A percentile compares a stretch with the other conserved stretches of the same genome.
These are phyloP conservation scores for Cryptosporidium xiaoi DNA, from an alignment of 169 alveolate species.

Conservation along the genomic window DNA sequence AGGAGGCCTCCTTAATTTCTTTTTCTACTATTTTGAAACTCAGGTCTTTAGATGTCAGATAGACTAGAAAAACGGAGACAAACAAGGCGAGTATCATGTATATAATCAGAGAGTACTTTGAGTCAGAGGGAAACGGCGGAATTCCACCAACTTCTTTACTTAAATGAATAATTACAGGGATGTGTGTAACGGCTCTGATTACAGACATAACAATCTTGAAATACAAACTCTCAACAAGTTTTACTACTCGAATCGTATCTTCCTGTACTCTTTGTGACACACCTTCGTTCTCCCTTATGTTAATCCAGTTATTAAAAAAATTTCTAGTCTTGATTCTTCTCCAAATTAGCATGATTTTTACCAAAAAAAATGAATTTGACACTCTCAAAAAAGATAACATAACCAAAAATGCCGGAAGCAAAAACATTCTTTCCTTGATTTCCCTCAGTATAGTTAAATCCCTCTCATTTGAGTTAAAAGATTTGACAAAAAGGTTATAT, in stretches of 20 bases:
- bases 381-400: slow-evolving; percentile 15
- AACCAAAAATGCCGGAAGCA: slow-evolving; percentile 12
- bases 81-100: neutral
- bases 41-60: slow-evolving; percentile 17
- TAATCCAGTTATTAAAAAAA: slow-evolving; percentile 21
- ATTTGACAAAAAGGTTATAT: slow-evolving; percentile 24
- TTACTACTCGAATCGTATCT: slow-evolving; percentile 21
- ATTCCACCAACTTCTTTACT: slow-evolving; percentile 35
- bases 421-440: slow-evolving; percentile 3
- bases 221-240: slow-evolving; percentile 10
- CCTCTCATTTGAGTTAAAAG: slow-evolving; percentile 18
- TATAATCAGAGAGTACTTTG: slow-evolving; percentile 7
- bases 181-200: slow-evolving; percentile 36
- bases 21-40: slow-evolving; percentile 14
- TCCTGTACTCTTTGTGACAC: slow-evolving; percentile 64
- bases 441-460: neutral
- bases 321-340: slow-evolving; percentile 8
- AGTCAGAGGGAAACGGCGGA: slow-evolving; percentile 24
- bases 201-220: slow-evolving; percentile 26
- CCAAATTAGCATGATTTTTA: slow-evolving; percentile 13
- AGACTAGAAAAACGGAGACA: slow-evolving; percentile 1
- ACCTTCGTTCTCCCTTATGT: slow-evolving; percentile 23
- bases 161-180: slow-evolving; percentile 20
- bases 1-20: slow-evolving; percentile 40
- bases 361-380: neutral